Conservation (phyloP, 768 basidiomycete genomes). For the Phaeotremella skinneri region DNA sequence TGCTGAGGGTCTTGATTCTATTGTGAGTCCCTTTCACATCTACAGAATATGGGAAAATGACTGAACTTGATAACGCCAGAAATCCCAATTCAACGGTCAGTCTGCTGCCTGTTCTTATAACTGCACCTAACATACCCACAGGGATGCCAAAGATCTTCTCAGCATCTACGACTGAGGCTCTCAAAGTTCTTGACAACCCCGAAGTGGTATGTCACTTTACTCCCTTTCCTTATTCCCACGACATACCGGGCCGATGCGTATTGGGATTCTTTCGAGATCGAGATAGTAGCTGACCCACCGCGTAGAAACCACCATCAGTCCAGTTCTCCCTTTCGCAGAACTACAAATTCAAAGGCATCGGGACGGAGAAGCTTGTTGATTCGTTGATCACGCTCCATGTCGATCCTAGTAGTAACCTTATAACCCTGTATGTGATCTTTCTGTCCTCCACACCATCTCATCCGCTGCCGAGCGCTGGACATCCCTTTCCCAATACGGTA, state of each 20-base stretch:
- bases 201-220: conserved; percentile 32
- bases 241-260: too few species aligned
- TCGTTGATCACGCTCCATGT: conserved; percentile 44
- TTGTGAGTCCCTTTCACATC: conserved; percentile 19
- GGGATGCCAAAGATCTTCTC: conserved; percentile 45
- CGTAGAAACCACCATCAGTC: conserved; percentile 46
- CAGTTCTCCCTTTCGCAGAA: conserved; percentile 42
- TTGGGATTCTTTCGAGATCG: too few species aligned
- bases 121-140: not conserved
- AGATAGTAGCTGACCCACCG: not conserved
- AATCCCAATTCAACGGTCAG: conserved; percentile 41
- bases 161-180: conserved; percentile 27
- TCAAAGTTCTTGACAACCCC: conserved; percentile 45
- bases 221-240: not conserved
- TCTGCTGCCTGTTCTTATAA: not conserved
- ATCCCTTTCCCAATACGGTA: too few species aligned
- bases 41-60: not conserved
- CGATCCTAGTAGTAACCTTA: conserved; percentile 41
- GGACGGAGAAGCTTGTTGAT: conserved; percentile 42
- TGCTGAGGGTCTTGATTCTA: conserved; percentile 40
- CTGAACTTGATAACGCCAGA: conserved; percentile 14
- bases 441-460: not conserved
- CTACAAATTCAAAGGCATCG: conserved; percentile 37
- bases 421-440: conserved; percentile 30
- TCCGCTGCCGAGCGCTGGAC: not conserved